Evolutionary conservation across 805 yeast species (phyloP).

Genomic region (Ogataea ramenticola): DNA sequence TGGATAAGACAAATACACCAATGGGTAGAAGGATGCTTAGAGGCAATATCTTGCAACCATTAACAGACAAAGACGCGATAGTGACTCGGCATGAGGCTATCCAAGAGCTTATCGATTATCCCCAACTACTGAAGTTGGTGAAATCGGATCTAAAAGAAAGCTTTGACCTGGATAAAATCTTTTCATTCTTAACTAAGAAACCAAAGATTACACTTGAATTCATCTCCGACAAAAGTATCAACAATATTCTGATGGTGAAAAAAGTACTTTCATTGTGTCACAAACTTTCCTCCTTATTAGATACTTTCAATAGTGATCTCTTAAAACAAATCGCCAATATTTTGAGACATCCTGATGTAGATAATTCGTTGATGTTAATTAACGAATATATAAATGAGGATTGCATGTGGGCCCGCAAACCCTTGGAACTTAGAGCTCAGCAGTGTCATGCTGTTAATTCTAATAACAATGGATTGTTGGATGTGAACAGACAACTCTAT

Average conservation of each 20-base stretch:
- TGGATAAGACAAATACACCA: slow-evolving; percentile 34
- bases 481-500: slow-evolving; percentile 36
- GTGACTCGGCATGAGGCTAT: slow-evolving; percentile 30
- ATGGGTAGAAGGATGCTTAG: slow-evolving; percentile 39
- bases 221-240: slow-evolving; percentile 28
- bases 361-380: slow-evolving; percentile 18
- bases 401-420: slow-evolving; percentile 32
- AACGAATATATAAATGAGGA: slow-evolving; percentile 33
- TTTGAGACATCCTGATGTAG: slow-evolving; percentile 18
- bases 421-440: slow-evolving; percentile 36
- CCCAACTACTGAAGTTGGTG: slow-evolving; percentile 6
- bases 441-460: slow-evolving; percentile 36
- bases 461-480: slow-evolving; percentile 38
- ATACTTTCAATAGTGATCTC: slow-evolving; percentile 6
- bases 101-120: slow-evolving; percentile 22
- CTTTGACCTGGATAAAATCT: slow-evolving; percentile 35
- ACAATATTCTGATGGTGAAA: slow-evolving; percentile 33
- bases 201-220: slow-evolving; percentile 14
- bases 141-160: slow-evolving; percentile 18
- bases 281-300: slow-evolving; percentile 10
- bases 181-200: slow-evolving; percentile 27
- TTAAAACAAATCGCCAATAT: slow-evolving; percentile 21
- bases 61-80: slow-evolving; percentile 31
- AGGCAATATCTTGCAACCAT: slow-evolving; percentile 39
- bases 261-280: slow-evolving; percentile 22